Base-by-base conservation (phyloP, 176 grass and related monocot genomes). In the Lolium multiflorum region DNA sequence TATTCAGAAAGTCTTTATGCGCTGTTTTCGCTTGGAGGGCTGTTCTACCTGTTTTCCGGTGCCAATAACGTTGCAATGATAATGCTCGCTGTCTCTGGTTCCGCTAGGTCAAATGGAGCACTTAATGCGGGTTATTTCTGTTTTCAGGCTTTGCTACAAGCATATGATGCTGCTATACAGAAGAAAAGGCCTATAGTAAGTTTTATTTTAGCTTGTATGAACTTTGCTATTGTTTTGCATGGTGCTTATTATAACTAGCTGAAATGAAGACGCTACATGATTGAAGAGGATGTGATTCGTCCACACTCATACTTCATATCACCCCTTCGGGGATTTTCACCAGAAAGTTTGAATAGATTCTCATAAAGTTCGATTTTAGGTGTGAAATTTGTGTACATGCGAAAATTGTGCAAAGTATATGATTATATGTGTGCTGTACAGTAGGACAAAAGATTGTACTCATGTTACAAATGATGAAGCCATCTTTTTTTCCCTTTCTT, bases 61-160 rank as follows among this genome's bases (percentile, higher is more conserved):
- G 84, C 83, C 89, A 80, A 85, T 80, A 94, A 86, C 51, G 43
- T 92, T 77, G 83, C 96, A 67, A 89, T 88, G 88, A 90, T 98
- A 87, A 90, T 98, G 96, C 82, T 98, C 77, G 88, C 90, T 28
- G 89, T 98, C 38, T 96, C 93, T 89, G 94, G 94, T 90, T 98
- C 97, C 63, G 92, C 94, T 91, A 91, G 94, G 84, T 96, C 97
- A 87, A 98, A 98, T 91, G 97, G 92, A 83, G 86, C 79, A 70
- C 82, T 98, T 86, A 98, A 96, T 98, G 93, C 97, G 87, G 94
- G 97, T 83, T 96, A 98, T 98, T 84, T 96, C 91, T 94, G 92
- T 92, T 98, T 98, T 88, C 81, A 91, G 87, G 92, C 93, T 26
- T 82, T 96, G 84, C 59, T 86, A 68, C 87, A 92, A 77, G 71